phyloP scores from a whole-genome alignment of 768 basidiomycete genomes.

The Psilocybe tampanensis region DNA sequence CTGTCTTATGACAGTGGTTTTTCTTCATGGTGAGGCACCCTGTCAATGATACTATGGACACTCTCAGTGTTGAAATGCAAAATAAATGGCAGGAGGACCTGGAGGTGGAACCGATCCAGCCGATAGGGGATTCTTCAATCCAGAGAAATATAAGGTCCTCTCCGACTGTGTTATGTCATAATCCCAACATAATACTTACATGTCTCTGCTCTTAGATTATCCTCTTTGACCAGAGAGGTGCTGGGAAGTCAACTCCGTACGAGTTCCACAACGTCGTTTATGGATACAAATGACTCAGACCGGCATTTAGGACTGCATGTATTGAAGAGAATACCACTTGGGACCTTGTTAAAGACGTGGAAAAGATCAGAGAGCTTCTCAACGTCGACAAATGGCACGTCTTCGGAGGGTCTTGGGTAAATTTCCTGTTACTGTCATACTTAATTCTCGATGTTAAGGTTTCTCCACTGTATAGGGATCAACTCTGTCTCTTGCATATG shows the following conservation, averaged over 20 bases:
- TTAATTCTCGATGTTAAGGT: neutral
- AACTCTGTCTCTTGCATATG: slow-evolving; percentile 83
- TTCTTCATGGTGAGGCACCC: slow-evolving; percentile 62
- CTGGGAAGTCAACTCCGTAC: slow-evolving; percentile 85
- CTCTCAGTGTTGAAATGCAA: slow-evolving; percentile 2
- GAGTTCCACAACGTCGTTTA: slow-evolving; percentile 18
- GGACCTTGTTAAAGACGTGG: slow-evolving; percentile 91
- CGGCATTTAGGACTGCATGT: slow-evolving; percentile 57
- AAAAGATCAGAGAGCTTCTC: slow-evolving; percentile 76
- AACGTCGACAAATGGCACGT: slow-evolving; percentile 88
- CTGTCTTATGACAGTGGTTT: slow-evolving; percentile 49
- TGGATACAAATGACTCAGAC: neutral
- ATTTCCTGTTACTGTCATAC: neutral
- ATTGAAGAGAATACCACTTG: slow-evolving; percentile 91
- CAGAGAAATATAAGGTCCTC: slow-evolving; percentile 76
- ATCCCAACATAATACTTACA: neutral
- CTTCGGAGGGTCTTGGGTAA: slow-evolving; percentile 92
- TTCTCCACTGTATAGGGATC: slow-evolving; percentile 61
- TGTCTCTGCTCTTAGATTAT: slow-evolving; percentile 56
- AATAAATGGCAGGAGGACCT: slow-evolving; percentile 59
- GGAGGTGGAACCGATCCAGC: slow-evolving; percentile 72
- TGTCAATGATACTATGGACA: neutral
- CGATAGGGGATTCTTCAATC: slow-evolving; percentile 84
- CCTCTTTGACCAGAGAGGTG: slow-evolving; percentile 88
- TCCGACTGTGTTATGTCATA: neutral